Percentiles rank a stretch among this genome's conserved stretches.
Conservation (phyloP, 1,284 basidiomycete species). For the Sporisorium graminicola region DNA sequence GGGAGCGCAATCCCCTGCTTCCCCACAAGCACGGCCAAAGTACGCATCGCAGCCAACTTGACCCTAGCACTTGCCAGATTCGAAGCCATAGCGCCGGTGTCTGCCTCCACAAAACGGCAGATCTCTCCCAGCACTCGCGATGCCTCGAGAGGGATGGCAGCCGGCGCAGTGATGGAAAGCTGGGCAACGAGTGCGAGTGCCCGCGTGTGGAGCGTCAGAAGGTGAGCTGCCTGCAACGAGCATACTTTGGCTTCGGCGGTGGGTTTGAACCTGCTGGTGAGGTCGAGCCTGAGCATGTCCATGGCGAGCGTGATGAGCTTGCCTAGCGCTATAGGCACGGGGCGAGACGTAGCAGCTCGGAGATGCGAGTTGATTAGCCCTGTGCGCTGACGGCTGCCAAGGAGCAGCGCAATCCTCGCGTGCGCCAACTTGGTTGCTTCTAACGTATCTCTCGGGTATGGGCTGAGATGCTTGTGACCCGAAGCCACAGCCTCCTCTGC, state of each 20-base stretch:
- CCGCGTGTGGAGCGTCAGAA: slow-evolving; percentile 29
- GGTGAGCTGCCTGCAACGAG: slow-evolving; percentile 30
- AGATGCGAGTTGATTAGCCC: slow-evolving; percentile 45
- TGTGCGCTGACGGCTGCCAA: slow-evolving; percentile 32
- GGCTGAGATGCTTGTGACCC: slow-evolving; percentile 15
- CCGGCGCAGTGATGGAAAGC: slow-evolving; percentile 27
- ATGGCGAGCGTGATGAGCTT: slow-evolving; percentile 69
- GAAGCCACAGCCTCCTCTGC: slow-evolving; percentile 5
- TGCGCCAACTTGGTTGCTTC: slow-evolving; percentile 35
- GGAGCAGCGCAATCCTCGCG: slow-evolving; percentile 29
- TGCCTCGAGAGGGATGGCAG: slow-evolving; percentile 30
- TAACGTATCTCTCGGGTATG: slow-evolving; percentile 35
- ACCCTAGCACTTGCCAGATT: slow-evolving; percentile 13
- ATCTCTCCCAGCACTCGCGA: slow-evolving; percentile 32
- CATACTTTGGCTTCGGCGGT: slow-evolving; percentile 45
- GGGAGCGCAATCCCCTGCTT: slow-evolving; percentile 30
- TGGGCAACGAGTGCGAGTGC: slow-evolving; percentile 46
- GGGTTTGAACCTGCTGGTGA: slow-evolving; percentile 31
- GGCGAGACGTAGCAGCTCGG: slow-evolving; percentile 74
- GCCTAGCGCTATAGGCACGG: slow-evolving; percentile 81
- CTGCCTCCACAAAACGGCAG: slow-evolving; percentile 40
- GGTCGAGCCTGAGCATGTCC: slow-evolving; percentile 73
- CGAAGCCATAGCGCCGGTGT: neutral
- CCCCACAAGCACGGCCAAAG: slow-evolving; percentile 37
- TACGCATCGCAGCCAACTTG: slow-evolving; percentile 37